Conservation (phyloP, 2,329 filamentous ascomycete species). For the Beauveria rudraprayagi region DNA sequence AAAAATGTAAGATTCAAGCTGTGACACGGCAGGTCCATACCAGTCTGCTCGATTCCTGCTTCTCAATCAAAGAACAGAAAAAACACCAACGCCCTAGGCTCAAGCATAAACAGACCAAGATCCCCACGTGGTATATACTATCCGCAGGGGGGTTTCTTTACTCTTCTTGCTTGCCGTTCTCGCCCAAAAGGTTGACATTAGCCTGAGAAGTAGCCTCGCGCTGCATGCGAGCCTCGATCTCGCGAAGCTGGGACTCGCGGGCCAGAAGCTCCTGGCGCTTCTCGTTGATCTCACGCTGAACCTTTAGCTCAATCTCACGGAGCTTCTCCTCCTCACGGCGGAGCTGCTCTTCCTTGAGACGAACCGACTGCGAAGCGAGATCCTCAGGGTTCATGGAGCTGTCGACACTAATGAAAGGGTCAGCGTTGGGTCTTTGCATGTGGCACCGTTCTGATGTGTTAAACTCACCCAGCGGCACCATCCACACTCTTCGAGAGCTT, state of each 20-base stretch:
- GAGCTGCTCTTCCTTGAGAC: constrained; percentile 98
- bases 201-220: constrained; percentile 62
- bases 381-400: constrained; percentile 94
- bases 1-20: constrained; percentile 27
- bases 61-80: constrained; percentile 32
- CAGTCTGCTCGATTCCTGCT: constrained; percentile 33
- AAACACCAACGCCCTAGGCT: constrained; percentile 37
- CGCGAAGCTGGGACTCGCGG: constrained; percentile 94
- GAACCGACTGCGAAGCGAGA: constrained; percentile 90
- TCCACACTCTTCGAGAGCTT: constrained; percentile 99
- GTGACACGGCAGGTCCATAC: constrained; percentile 28
- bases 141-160: constrained; percentile 22
- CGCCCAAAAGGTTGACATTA: constrained; percentile 25
- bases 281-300: constrained; percentile 99
- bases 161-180: constrained; percentile 41
- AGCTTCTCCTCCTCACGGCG: constrained; percentile 99
- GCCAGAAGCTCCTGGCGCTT: constrained; percentile 97
- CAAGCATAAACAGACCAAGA: constrained; percentile 37
- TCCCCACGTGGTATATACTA: background rate
- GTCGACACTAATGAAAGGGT: constrained; percentile 46
- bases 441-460: background rate
- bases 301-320: constrained; percentile 98
- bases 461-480: constrained; percentile 76
- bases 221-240: constrained; percentile 97
- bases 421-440: constrained; percentile 18